Evolutionary conservation across 1,284 basidiomycete genomes (phyloP).

Genomic region (Pterula multifida): DNA sequence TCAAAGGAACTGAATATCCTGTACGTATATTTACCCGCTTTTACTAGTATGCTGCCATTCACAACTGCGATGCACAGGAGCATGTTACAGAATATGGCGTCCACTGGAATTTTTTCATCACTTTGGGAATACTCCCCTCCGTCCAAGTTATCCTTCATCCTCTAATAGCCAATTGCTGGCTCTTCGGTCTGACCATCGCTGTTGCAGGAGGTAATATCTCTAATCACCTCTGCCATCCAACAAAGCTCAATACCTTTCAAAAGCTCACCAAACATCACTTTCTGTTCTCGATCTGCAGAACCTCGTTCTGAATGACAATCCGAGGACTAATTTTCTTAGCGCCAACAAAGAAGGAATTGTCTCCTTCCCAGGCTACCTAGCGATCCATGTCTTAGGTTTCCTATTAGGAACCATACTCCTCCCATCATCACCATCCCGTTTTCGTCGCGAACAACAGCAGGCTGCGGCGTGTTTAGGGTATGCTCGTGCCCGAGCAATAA

Average conservation of each 20-base stretch:
- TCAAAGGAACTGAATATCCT: constrained; percentile 92
- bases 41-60: neutral
- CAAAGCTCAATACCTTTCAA: neutral
- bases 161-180: constrained; percentile 40
- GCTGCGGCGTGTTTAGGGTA: constrained; percentile 5
- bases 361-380: constrained; percentile 79
- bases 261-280: constrained; percentile 64
- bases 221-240: neutral
- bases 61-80: constrained; percentile 45
- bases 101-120: constrained; percentile 99
- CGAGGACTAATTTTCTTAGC: constrained; percentile 53
- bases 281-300: constrained; percentile 40
- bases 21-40: constrained; percentile 33
- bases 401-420: constrained; percentile 75
- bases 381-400: constrained; percentile 82
- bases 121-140: constrained; percentile 73
- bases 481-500: too few species aligned
- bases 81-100: constrained; percentile 93
- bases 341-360: constrained; percentile 89
- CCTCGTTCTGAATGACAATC: constrained; percentile 53
- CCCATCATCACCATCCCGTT: constrained; percentile 64
- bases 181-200: constrained; percentile 53
- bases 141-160: constrained; percentile 65
- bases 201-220: constrained; percentile 47
- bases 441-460: constrained; percentile 41